phyloP scores from a whole-genome alignment of 371 early-diverging fungal species.

The Polyrhizophydium stewartii region DNA sequence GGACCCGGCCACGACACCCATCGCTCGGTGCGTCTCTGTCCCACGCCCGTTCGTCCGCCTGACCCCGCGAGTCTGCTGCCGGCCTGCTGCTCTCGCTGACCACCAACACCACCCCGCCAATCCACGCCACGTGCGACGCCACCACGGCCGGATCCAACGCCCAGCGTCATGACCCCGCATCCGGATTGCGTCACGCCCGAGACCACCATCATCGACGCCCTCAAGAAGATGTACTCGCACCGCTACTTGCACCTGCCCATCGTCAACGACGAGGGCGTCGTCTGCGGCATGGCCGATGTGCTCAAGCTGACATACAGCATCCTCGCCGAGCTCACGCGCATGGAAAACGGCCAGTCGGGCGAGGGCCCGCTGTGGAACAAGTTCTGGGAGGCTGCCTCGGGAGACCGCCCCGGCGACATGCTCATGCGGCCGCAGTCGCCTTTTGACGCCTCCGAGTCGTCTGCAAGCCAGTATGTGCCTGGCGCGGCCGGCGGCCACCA shows the following conservation, averaged over 20 bases:
- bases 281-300: conserved; percentile 85
- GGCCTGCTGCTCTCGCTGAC: too few relatives aligned
- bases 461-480: not conserved
- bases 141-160: too few relatives aligned
- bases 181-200: conserved; percentile 87
- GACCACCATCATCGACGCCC: conserved; percentile 85
- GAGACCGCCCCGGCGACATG: not conserved
- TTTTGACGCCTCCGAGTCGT: conserved; percentile 3
- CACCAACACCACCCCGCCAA: too few relatives aligned
- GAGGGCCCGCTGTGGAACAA: conserved; percentile 25
- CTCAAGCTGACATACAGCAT: conserved; percentile 68
- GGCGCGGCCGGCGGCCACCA: not conserved
- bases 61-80: too few relatives aligned
- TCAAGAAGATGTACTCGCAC: conserved; percentile 90
- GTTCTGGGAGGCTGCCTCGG: conserved; percentile 22
- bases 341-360: not conserved
- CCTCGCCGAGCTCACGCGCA: conserved; percentile 11
- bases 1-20: conserved; percentile 81
- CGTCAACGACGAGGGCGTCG: conserved; percentile 48
- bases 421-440: conserved; percentile 3
- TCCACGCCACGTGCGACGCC: too few relatives aligned
- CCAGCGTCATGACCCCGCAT: conserved; percentile 75
- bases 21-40: too few relatives aligned
- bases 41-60: too few relatives aligned
- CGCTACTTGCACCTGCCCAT: conserved; percentile 93